A percentile compares a stretch with the other conserved stretches of the same genome.
These are phyloP conservation scores for Setomelanomma holmii DNA, from an alignment of 2,329 filamentous ascomycete species.

Conservation along the genomic window DNA sequence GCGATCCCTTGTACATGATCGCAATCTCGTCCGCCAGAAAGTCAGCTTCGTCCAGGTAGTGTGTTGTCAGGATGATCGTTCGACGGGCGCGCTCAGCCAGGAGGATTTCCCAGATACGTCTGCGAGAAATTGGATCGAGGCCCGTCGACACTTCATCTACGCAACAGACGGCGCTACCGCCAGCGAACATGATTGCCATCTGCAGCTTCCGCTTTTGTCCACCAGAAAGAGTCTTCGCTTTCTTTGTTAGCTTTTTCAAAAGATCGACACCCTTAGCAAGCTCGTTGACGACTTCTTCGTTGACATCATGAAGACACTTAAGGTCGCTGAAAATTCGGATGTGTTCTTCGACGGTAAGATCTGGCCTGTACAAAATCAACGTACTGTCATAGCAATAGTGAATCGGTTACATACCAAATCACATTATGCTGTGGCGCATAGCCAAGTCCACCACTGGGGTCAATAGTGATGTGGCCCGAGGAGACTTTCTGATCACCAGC, in stretches of 20 bases:
- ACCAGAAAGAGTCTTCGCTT: conserved; percentile 78
- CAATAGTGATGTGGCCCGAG: conserved; percentile 28
- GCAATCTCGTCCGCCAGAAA: conserved; percentile 7
- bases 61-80: conserved; percentile 85
- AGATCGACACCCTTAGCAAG: conserved; percentile 69
- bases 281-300: conserved; percentile 59
- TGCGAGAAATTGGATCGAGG: conserved; percentile 80
- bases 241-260: conserved; percentile 71
- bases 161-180: conserved; percentile 83
- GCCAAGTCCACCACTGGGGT: conserved; percentile 32
- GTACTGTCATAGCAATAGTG: not conserved
- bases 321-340: conserved; percentile 38
- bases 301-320: conserved; percentile 30
- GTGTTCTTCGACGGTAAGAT: conserved; percentile 38
- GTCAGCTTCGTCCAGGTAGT: conserved; percentile 57
- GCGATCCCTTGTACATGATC: conserved; percentile 65
- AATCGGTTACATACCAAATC: conserved; percentile 16
- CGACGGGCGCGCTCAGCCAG: conserved; percentile 78
- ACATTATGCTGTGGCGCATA: conserved; percentile 38
- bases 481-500: conserved; percentile 30
- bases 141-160: conserved; percentile 89
- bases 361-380: conserved; percentile 45
- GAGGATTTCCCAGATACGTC: conserved; percentile 92
- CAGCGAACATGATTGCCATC: conserved; percentile 90
- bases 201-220: conserved; percentile 92